Conservation (phyloP, 345 rosid genomes). For the Acer saccharum region DNA sequence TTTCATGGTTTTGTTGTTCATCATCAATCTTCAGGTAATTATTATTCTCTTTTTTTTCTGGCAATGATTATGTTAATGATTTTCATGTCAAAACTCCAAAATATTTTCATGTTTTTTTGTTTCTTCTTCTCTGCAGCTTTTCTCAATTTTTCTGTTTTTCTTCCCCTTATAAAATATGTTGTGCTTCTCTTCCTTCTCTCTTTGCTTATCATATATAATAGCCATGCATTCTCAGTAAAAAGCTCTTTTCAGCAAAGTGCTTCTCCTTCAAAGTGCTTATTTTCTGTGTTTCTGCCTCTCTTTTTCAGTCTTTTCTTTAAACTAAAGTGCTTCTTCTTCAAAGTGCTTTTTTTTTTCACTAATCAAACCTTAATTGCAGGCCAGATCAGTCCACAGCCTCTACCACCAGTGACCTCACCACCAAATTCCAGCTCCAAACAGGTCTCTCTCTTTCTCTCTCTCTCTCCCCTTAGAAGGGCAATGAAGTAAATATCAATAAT, state of each 20-base stretch:
- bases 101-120: too few species aligned
- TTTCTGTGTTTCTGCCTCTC: background rate
- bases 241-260: too few species aligned
- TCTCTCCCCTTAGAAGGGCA: too few species aligned
- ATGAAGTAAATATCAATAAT: too few species aligned
- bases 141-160: too few species aligned
- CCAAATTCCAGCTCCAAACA: background rate
- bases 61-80: background rate
- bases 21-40: background rate
- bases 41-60: conserved; percentile 9
- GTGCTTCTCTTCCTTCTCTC: too few species aligned
- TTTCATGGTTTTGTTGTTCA: conserved; percentile 29
- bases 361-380: conserved; percentile 5
- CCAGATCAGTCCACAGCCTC: conserved; percentile 2
- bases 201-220: too few species aligned
- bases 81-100: too few species aligned
- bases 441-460: background rate
- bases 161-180: too few species aligned
- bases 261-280: too few species aligned
- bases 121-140: too few species aligned
- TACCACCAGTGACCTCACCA: background rate
- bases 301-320: background rate
- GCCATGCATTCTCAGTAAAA: too few species aligned
- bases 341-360: background rate
- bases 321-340: background rate